Base-by-base conservation (phyloP, 1,284 basidiomycete genomes). In the Marasmius tenuissimus region DNA sequence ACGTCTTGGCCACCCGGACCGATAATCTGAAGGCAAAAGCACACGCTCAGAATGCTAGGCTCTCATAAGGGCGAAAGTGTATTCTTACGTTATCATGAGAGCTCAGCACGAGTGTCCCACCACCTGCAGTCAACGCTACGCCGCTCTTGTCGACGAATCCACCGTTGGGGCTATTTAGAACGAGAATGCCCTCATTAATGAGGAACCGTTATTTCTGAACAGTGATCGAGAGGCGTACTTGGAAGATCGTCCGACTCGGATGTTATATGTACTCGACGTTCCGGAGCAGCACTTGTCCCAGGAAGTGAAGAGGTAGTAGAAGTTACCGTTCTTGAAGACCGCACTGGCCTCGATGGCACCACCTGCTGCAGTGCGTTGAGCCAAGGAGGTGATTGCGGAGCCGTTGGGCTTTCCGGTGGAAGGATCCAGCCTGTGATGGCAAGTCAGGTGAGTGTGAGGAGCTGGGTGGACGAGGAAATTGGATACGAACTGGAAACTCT, bases 261-360 rank as follows among this genome's bases (percentile, higher is more conserved):
- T 85, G 66, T 85, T 86, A 67, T 86, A 86, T 0, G 84, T 86
- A 69, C 82, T 82, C 10, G 70, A 74, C 12, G 76, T 79, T 4
- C 85, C 84, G 33, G 69, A 49, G 72, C 85, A 87, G 71, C 85
- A 86, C 1, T 72, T 74, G 66, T 85, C 85, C 83, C 83, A 86
- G 14, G 78, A 81, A 0, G 79, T 78, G 71, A 86, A 87, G 33
- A 87, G 75, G 65, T 87, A 87, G 70, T 78, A 86, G 68, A 74
- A 85, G 49, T 66, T 75, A 27, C 76, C 76, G 62, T 73, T 68
- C 65, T 83, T 78, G 72, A 71, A 83, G 47, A 85, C 75, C 34
- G 71, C 72, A 58, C 77, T 78, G 20, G 79, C 83, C 67, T 85
- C 83, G 57, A 84, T 76, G 4, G 81, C 81, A 1, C 78, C 80